Conservation (phyloP, 2,329 filamentous ascomycete genomes). For the Sporothrix mexicana region DNA sequence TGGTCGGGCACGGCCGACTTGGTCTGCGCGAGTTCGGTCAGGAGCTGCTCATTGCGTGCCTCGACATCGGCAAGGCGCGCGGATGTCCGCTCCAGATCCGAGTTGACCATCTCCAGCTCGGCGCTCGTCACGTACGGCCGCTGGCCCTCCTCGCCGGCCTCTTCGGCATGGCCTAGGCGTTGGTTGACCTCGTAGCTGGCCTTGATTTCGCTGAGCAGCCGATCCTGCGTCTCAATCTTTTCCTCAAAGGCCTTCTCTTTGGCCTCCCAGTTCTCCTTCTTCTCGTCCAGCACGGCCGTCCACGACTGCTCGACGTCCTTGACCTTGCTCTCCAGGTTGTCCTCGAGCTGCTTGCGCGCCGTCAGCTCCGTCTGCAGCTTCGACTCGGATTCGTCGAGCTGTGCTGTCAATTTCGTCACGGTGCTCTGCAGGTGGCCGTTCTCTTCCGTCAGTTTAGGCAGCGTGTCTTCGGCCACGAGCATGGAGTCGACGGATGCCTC, state of each 20-base stretch:
- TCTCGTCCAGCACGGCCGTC: constrained; percentile 88
- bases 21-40: constrained; percentile 86
- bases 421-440: constrained; percentile 85
- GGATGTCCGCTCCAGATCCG: constrained; percentile 89
- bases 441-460: constrained; percentile 87
- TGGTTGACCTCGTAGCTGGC: constrained; percentile 97
- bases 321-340: constrained; percentile 75
- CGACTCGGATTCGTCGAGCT: constrained; percentile 82
- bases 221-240: constrained; percentile 92
- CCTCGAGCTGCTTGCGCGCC: constrained; percentile 75
- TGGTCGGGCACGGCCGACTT: constrained; percentile 74
- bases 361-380: constrained; percentile 79
- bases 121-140: constrained; percentile 77
- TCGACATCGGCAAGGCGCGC: constrained; percentile 87
- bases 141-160: constrained; percentile 57
- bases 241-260: constrained; percentile 90
- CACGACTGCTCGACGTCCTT: constrained; percentile 91
- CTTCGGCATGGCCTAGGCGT: constrained; percentile 60
- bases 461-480: constrained; percentile 86
- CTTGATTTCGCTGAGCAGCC: constrained; percentile 90
- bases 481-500: constrained; percentile 96
- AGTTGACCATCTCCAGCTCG: constrained; percentile 90
- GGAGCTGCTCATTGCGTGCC: constrained; percentile 89
- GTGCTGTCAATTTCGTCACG: constrained; percentile 74
- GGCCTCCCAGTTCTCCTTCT: constrained; percentile 93